Conservation (phyloP, 768 basidiomycete genomes). For the Mycena amicta region DNA sequence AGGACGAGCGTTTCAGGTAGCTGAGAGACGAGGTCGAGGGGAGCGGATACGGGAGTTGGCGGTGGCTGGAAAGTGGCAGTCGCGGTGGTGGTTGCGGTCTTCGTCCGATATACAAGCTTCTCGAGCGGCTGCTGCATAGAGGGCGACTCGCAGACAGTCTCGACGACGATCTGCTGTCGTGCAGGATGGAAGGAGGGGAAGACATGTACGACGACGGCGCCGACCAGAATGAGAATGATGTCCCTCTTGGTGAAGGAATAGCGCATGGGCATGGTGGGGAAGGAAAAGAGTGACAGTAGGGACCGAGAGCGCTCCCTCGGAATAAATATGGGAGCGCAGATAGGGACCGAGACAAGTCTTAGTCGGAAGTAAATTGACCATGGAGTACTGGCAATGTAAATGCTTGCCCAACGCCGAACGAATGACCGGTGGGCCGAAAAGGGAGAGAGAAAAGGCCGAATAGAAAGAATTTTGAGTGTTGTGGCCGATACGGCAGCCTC, state of each 20-base stretch:
- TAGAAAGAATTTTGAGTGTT: too few relatives aligned
- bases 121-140: neutral
- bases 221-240: neutral
- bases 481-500: too few relatives aligned
- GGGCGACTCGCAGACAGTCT: constrained; percentile 1
- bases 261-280: neutral
- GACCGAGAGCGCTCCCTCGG: neutral
- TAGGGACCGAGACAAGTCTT: neutral
- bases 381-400: too few relatives aligned
- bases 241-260: neutral
- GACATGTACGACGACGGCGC: neutral
- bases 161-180: constrained; percentile 1
- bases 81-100: neutral
- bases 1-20: neutral
- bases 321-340: neutral
- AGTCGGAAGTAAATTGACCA: too few relatives aligned
- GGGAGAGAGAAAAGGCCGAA: too few relatives aligned
- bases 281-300: neutral
- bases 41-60: neutral
- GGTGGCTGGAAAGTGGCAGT: neutral
- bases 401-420: too few relatives aligned
- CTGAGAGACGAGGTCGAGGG: neutral
- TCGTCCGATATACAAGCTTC: neutral
- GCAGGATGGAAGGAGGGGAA: neutral
- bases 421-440: too few relatives aligned